phyloP scores from a whole-genome alignment of 108 stramenopile genomes.

The Cyclotella cryptica region DNA sequence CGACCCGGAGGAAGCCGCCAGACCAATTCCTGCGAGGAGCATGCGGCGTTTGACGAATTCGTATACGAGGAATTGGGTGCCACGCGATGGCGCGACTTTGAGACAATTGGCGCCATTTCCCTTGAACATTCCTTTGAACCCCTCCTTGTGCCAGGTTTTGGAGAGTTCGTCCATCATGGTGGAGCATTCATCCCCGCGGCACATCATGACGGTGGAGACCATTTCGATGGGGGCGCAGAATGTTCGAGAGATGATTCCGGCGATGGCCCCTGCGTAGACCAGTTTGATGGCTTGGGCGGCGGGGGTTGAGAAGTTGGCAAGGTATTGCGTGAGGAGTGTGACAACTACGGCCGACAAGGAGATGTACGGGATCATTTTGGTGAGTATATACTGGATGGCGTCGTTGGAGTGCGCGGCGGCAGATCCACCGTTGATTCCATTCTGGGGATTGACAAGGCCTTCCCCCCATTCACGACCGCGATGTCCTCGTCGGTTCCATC shows the following conservation, averaged over 20 bases:
- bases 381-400: neutral
- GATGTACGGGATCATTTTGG: slow-evolving; percentile 28
- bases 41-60: slow-evolving; percentile 52
- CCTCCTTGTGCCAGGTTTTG: slow-evolving; percentile 49
- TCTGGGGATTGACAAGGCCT: slow-evolving; percentile 28
- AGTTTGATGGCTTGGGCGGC: slow-evolving; percentile 45
- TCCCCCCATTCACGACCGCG: slow-evolving; percentile 12
- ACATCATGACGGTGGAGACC: slow-evolving; percentile 55
- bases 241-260: slow-evolving; percentile 53
- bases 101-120: slow-evolving; percentile 63
- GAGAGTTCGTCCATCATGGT: slow-evolving; percentile 42
- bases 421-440: slow-evolving; percentile 26
- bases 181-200: slow-evolving; percentile 39
- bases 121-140: slow-evolving; percentile 53
- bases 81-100: slow-evolving; percentile 56
- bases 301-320: slow-evolving; percentile 27
- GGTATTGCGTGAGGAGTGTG: slow-evolving; percentile 28
- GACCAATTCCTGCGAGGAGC: slow-evolving; percentile 30
- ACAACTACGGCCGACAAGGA: slow-evolving; percentile 6
- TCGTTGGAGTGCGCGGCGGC: neutral
- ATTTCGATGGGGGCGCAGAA: slow-evolving; percentile 53
- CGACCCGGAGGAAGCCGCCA: slow-evolving; percentile 26
- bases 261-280: slow-evolving; percentile 52
- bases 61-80: slow-evolving; percentile 53
- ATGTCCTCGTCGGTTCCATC: slow-evolving; percentile 21